Evolutionary conservation across 805 yeast species (phyloP).

Genomic region (Metschnikowia reukaufii): DNA sequence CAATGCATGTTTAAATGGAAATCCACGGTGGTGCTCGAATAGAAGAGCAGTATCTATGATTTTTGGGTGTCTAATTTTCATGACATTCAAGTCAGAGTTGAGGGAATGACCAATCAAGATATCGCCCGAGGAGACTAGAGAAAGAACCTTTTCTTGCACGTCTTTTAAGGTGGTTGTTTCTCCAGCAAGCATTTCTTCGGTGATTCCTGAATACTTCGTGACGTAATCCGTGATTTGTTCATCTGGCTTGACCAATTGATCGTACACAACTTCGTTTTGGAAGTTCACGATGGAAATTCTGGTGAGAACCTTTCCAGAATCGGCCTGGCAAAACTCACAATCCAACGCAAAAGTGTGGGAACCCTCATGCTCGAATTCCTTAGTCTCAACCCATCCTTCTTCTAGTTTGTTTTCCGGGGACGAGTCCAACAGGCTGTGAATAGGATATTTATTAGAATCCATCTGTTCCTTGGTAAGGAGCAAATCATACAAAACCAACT

Average conservation of each 20-base stretch:
- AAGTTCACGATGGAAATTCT: slow-evolving; percentile 74
- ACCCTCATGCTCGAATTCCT: slow-evolving; percentile 51
- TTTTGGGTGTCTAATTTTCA: slow-evolving; percentile 68
- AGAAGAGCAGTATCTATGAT: slow-evolving; percentile 80
- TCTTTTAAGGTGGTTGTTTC: slow-evolving; percentile 68
- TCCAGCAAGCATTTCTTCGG: slow-evolving; percentile 59
- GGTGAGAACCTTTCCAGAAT: slow-evolving; percentile 64
- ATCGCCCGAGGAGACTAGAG: slow-evolving; percentile 54
- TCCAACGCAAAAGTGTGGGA: slow-evolving; percentile 77
- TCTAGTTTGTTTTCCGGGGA: slow-evolving; percentile 11
- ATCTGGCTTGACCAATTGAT: slow-evolving; percentile 75
- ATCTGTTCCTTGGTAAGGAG: slow-evolving; percentile 51
- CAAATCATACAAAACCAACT: slow-evolving; percentile 53
- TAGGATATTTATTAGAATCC: slow-evolving; percentile 54
- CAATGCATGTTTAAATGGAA: slow-evolving; percentile 76
- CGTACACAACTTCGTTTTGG: slow-evolving; percentile 59
- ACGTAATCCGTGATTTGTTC: slow-evolving; percentile 75
- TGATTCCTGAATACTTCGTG: slow-evolving; percentile 85
- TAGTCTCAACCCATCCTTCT: slow-evolving; percentile 56
- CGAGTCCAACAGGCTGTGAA: slow-evolving; percentile 38
- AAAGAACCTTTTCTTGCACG: slow-evolving; percentile 58
- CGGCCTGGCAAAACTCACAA: slow-evolving; percentile 87
- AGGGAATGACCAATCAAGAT: slow-evolving; percentile 86
- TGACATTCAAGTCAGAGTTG: slow-evolving; percentile 74
- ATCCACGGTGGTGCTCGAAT: slow-evolving; percentile 80